Conservation (phyloP, 306 rosid genomes). For the Sicyos edulis region DNA sequence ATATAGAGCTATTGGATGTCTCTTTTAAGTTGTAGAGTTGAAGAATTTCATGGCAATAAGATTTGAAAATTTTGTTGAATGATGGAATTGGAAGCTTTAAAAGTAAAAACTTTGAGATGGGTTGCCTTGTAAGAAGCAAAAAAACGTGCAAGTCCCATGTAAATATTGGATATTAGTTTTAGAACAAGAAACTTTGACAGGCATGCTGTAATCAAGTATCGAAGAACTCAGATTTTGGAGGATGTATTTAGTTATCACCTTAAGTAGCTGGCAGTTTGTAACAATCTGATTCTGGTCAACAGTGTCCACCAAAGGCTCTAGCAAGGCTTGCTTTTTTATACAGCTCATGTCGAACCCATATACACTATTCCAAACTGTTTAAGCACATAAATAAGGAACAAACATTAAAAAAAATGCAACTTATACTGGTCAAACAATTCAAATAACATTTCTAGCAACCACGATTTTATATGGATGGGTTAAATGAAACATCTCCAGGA, state of each 20-base stretch:
- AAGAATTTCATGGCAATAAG: not conserved
- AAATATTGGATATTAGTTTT: not conserved
- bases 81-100: not conserved
- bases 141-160: not conserved
- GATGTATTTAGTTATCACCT: constrained; percentile 42
- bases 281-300: constrained; percentile 94
- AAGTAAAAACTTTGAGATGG: not conserved
- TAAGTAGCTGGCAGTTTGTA: constrained; percentile 82
- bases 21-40: too few relatives aligned
- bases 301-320: constrained; percentile 95
- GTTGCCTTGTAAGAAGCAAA: not conserved
- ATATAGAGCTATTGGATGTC: not conserved
- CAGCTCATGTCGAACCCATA: constrained; percentile 98
- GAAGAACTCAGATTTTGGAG: not conserved
- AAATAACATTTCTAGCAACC: not conserved
- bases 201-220: not conserved
- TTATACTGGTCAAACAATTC: not conserved
- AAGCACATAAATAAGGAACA: constrained; percentile 1
- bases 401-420: not conserved
- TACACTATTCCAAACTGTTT: constrained; percentile 82
- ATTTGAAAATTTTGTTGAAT: not conserved
- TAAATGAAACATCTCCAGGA: not conserved
- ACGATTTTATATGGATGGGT: not conserved
- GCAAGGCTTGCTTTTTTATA: constrained; percentile 93
- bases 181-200: not conserved